Evolutionary conservation across 768 basidiomycete genomes (phyloP), one percentile per base, ranked within the genome.

Genomic region (Neoboletus brunneissimus): DNA sequence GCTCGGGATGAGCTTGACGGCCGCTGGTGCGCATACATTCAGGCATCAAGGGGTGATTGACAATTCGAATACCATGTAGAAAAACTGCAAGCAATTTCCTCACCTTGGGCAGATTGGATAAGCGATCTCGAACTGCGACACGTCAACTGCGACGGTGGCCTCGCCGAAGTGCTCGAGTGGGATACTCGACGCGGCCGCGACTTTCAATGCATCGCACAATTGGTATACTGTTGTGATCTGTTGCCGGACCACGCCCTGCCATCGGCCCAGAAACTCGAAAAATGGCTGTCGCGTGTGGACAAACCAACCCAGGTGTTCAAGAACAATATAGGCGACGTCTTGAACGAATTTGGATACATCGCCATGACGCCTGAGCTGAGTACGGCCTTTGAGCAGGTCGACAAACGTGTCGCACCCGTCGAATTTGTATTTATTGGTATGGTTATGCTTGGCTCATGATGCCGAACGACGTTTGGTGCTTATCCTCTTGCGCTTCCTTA

Each of bases 391-490:
- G 72, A 58, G 18, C 72, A 76, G 25, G 78, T 88, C n/a, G 73
- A 75, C 54, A 79, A 82, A 56, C 79, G 83, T 27, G 78, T 91
- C 40, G 83, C 88, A 2, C 88, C 88, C 2, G 82, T 86, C 9
- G 87, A 91, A 64, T 89, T 93, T 66, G 82, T 91, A 32, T 92
- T 88, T 69, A 84, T 91, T 41, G 89, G 91, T 91, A 64, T 57
- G 78, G 13, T 20, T 20, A 22, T 29, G 9, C 4, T 25, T 27
- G 48, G 25, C 38, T 11, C 22, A 34, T 37, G 22, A 25, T 27
- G 18, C 57, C 25, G 29, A 37, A 44, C 4, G 34, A 25, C 23
- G 20, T 42, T 23, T 16, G 37, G 43, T 53, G n/a, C 47, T 57
- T 35, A 51, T 11, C 4, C 9, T 16, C 40, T 41, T 38, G 6